Base-by-base conservation (phyloP, 2,329 filamentous ascomycete species). In the Colletotrichum trifolii region DNA sequence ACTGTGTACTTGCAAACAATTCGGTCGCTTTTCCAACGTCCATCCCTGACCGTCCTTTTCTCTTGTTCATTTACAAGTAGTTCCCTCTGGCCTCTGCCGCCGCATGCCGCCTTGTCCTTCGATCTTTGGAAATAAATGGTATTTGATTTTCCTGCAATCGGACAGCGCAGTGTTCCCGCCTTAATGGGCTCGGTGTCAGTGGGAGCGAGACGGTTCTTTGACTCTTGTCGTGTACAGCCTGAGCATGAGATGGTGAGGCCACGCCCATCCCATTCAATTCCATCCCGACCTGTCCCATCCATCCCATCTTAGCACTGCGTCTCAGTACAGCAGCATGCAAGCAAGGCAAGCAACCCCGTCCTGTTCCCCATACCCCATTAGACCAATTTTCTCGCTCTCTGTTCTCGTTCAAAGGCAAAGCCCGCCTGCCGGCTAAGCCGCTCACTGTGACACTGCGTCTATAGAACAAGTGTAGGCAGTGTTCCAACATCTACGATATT, bases 321-420 rank as follows among this genome's bases (percentile, higher is more conserved):
- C 17, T 17, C 17, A 17, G 25, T 25, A 25, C 25, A 25, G 25
- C 25, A 25, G 25, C 25, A 25, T 25, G 25, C 25, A 25, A 25
- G 25, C 25, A 25, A 25, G 25, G 25, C 25, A 25, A 25, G 25
- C 54, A 40, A 40, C 62, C 46, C 57, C 57, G 55, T 65, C 50
- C 52, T 55, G 49, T 47, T 61, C 57, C 57, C 57, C 57, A 54
- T 56, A 62, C 62, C 39, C 62, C 57, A 65, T 60, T 58, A 56
- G 25, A 61, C 50, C 57, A 61, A n/a, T 52, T 33, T 55, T 54
- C 50, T 60, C 52, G 42, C 50, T 45, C 34, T 48, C 42, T 43
- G 61, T 54, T 46, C 5, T 52, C 34, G 38, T 33, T 45, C 49
- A 39, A 25, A 35, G 25, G 45, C 47, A 33, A 50, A 34, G 54